A percentile compares a stretch with the other conserved stretches of the same genome.
Evolutionary conservation across 1,284 basidiomycete genomes (phyloP).

Genomic region (Ustilago nuda): DNA sequence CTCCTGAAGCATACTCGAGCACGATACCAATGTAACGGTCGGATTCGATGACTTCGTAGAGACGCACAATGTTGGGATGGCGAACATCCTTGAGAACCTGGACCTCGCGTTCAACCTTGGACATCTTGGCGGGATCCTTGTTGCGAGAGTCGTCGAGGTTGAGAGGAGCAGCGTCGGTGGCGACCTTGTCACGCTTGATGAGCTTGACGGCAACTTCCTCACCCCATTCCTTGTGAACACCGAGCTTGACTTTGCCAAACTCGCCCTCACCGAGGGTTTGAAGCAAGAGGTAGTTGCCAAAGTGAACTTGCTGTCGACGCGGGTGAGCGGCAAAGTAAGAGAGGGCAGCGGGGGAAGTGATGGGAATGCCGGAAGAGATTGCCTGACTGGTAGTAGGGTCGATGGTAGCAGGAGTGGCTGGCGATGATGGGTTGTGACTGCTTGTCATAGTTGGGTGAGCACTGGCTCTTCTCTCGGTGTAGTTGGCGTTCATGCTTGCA

Average conservation of each 20-base stretch:
- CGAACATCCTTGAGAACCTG: slow-evolving; percentile 92
- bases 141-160: slow-evolving; percentile 36
- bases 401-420: slow-evolving; percentile 26
- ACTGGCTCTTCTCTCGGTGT: slow-evolving; percentile 61
- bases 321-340: slow-evolving; percentile 69
- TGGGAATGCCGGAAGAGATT: slow-evolving; percentile 60
- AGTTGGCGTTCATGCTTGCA: slow-evolving; percentile 48
- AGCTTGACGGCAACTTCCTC: slow-evolving; percentile 99
- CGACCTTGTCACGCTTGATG: slow-evolving; percentile 91
- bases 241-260: slow-evolving; percentile 99
- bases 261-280: slow-evolving; percentile 83
- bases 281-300: slow-evolving; percentile 68
- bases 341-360: slow-evolving; percentile 67
- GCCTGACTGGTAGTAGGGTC: slow-evolving; percentile 55
- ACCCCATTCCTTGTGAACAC: slow-evolving; percentile 89
- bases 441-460: slow-evolving; percentile 61
- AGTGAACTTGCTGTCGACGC: slow-evolving; percentile 68
- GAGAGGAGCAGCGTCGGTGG: slow-evolving; percentile 73
- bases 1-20: slow-evolving; percentile 93
- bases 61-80: slow-evolving; percentile 97
- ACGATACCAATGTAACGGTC: slow-evolving; percentile 99
- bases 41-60: slow-evolving; percentile 99
- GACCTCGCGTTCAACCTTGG: slow-evolving; percentile 97
- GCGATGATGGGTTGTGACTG: slow-evolving; percentile 19
- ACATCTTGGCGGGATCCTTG: slow-evolving; percentile 77